phyloP scores from a whole-genome alignment of 345 rosid genomes.

The Bruguiera gymnorhiza region DNA sequence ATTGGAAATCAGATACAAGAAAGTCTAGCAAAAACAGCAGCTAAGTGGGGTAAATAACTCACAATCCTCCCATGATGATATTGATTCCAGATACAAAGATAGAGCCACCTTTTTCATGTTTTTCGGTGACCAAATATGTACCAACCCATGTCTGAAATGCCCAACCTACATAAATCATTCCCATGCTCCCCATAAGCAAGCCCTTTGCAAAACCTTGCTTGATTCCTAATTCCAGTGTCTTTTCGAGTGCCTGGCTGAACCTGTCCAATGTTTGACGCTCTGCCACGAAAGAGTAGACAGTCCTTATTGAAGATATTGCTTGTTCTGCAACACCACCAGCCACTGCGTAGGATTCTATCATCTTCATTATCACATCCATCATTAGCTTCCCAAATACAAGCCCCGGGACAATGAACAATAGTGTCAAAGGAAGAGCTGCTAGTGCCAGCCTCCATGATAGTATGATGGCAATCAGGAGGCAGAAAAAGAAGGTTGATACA shows the following conservation, averaged over 20 bases:
- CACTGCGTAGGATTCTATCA: slow-evolving; percentile 50
- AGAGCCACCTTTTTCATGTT: slow-evolving; percentile 54
- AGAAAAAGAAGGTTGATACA: slow-evolving; percentile 50
- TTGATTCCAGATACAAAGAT: slow-evolving; percentile 57
- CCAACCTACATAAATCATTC: slow-evolving; percentile 60
- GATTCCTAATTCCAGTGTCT: slow-evolving; percentile 48
- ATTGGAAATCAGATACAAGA: neutral
- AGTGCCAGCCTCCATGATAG: slow-evolving; percentile 59
- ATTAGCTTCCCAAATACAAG: slow-evolving; percentile 61
- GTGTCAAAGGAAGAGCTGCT: slow-evolving; percentile 52
- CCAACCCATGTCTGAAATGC: slow-evolving; percentile 67
- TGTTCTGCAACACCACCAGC: slow-evolving; percentile 74
- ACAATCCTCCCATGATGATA: slow-evolving; percentile 67
- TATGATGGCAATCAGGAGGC: slow-evolving; percentile 44
- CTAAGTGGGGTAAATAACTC: slow-evolving; percentile 13
- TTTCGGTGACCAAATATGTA: slow-evolving; percentile 51
- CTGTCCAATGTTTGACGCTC: slow-evolving; percentile 42
- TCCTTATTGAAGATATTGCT: slow-evolving; percentile 61
- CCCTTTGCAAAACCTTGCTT: slow-evolving; percentile 65
- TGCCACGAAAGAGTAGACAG: slow-evolving; percentile 57
- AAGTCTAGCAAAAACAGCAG: neutral
- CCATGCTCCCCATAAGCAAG: slow-evolving; percentile 70
- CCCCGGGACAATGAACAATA: slow-evolving; percentile 54
- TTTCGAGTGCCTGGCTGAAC: slow-evolving; percentile 50
- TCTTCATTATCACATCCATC: slow-evolving; percentile 58